Evolutionary conservation across 495 filamentous ascomycete genomes (phyloP), one percentile per base, ranked within the genome.

Genomic region (Penicillium cataractarum): DNA sequence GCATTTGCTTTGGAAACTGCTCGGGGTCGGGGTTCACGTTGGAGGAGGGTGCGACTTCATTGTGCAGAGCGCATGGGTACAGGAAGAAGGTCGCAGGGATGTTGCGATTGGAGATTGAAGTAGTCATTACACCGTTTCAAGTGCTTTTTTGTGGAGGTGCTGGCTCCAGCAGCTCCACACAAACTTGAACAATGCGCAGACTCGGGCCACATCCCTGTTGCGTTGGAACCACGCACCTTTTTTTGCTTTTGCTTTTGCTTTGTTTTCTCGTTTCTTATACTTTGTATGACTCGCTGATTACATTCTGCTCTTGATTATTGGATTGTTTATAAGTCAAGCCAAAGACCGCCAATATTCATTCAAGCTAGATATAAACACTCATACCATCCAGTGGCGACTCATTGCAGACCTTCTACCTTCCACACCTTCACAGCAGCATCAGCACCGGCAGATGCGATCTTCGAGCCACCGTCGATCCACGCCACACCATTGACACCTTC

Each of bases 351-450:
- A 50, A 29, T 6, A 9, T 29, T 27, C 4, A 50, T 50, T 29
- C 46, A 15, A 26, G 46, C 26, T 50, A 50, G 24, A 50, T 50
- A 50, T 24, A 50, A 4, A 29, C 24, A 29, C 12, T 15, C 26
- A 46, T 46, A 10, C 40, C 40, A 22, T 19, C 19, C 40, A 0
- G 3, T 7, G 24, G 7, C 27, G 22, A 13, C 44, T 58, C 55
- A 89, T 77, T 83, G 74, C 67, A 90, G 62, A 0, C 86, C 86
- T 65, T 87, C 82, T 3, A 97, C 87, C 62, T 80, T 83, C 95
- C 95, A 98, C 48, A 92, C 82, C 83, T 97, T 99, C 24, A 98
- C 84, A 0, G 90, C 87, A 46, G 91, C 93, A 83, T 99, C 95
- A 2, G 89, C 91, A 12, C 95, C 95, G 27, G 84, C 85, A 64